These are phyloP conservation scores for Ascochyta fabae DNA, from an alignment of 2,329 filamentous ascomycete genomes.

Conservation along the genomic window DNA sequence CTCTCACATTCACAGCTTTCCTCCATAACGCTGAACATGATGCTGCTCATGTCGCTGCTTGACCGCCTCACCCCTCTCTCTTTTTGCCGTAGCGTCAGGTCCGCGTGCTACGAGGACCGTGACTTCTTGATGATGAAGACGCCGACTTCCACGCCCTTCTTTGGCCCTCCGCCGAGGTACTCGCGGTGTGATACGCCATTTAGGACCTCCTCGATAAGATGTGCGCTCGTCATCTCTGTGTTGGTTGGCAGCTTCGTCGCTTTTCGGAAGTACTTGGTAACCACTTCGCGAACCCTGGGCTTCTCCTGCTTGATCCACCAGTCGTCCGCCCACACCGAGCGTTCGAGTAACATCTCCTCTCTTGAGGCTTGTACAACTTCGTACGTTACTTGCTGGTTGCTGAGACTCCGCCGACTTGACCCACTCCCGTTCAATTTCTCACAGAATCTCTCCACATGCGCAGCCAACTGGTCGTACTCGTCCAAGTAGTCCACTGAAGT, in stretches of 20 bases:
- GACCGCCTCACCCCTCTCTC: neutral
- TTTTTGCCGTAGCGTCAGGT: neutral
- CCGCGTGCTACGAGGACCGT: conserved; percentile 10
- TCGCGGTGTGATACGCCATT: conserved; percentile 62
- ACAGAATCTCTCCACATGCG: conserved; percentile 40
- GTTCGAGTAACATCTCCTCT: conserved; percentile 58
- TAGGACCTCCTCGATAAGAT: conserved; percentile 65
- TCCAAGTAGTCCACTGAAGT: conserved; percentile 60
- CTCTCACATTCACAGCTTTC: neutral
- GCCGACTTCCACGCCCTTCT: conserved; percentile 55
- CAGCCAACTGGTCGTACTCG: conserved; percentile 60
- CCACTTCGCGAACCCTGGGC: conserved; percentile 61
- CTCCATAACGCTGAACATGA: neutral
- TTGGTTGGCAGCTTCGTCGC: conserved; percentile 51
- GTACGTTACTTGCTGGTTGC: conserved; percentile 42
- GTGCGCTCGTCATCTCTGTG: conserved; percentile 59
- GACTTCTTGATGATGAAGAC: conserved; percentile 54
- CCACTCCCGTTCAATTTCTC: conserved; percentile 38
- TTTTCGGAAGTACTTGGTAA: conserved; percentile 54
- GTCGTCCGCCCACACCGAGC: conserved; percentile 63
- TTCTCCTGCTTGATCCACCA: conserved; percentile 72
- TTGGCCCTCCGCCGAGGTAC: conserved; percentile 53
- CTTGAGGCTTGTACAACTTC: conserved; percentile 60
- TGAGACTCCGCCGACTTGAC: conserved; percentile 37
- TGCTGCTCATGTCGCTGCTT: neutral